Evolutionary conservation across 768 basidiomycete species (phyloP).

Genomic region (Collybia nuda): DNA sequence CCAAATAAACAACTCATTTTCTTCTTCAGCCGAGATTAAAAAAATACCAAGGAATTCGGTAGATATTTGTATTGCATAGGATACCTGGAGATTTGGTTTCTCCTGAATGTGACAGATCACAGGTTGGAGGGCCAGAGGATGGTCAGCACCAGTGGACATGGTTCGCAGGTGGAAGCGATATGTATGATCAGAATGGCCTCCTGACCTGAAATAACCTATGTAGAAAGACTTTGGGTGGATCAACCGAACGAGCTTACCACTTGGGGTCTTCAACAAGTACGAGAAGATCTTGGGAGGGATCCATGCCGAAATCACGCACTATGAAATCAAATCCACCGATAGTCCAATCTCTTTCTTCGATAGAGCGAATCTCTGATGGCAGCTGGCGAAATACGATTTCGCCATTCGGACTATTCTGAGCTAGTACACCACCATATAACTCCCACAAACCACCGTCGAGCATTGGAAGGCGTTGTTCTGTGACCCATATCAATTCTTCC

Average conservation of each 20-base stretch:
- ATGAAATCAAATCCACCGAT: slow-evolving; percentile 30
- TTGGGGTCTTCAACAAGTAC: slow-evolving; percentile 43
- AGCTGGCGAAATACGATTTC: slow-evolving; percentile 45
- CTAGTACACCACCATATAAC: slow-evolving; percentile 57
- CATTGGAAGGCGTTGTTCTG: slow-evolving; percentile 35
- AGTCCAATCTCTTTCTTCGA: slow-evolving; percentile 45
- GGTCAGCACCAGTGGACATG: slow-evolving; percentile 42
- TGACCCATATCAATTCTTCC: slow-evolving; percentile 35
- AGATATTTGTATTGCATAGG: slow-evolving; percentile 56
- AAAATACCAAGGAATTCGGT: slow-evolving; percentile 52
- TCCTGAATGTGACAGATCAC: slow-evolving; percentile 29
- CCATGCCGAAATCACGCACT: slow-evolving; percentile 62
- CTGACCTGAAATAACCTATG: slow-evolving; percentile 4
- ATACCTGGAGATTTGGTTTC: slow-evolving; percentile 16
- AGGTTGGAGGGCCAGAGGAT: slow-evolving; percentile 40
- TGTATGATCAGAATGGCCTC: slow-evolving; percentile 8
- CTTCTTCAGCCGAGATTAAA: slow-evolving; percentile 32
- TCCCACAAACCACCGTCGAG: slow-evolving; percentile 49
- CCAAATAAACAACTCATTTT: slow-evolving; percentile 57
- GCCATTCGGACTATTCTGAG: slow-evolving; percentile 29
- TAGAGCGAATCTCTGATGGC: slow-evolving; percentile 47
- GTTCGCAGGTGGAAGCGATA: slow-evolving; percentile 45
- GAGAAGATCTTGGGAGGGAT: slow-evolving; percentile 66
- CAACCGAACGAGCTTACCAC: slow-evolving; percentile 24
- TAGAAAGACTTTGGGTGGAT: neutral